Base-by-base conservation (phyloP, 352 stramenopile genomes). In the Globisporangium paroecandrum region DNA sequence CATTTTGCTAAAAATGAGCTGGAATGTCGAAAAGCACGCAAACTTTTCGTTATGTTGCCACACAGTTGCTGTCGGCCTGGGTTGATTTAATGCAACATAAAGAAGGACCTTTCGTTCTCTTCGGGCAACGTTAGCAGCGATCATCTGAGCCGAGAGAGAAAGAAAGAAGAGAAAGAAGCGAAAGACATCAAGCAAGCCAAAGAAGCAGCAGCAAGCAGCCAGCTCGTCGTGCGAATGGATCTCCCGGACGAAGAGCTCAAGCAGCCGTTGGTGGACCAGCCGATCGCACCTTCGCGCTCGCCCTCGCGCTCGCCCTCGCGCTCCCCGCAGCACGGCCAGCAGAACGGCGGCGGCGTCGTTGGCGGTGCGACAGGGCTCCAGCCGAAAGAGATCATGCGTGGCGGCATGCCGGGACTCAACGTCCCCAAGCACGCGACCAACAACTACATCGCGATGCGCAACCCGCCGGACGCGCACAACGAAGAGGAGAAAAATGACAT, bases 181-280 rank as follows among this genome's bases (percentile, higher is more conserved):
- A 66, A 53, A 29, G 54, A 59, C 27, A 24, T 20, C 56, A 62
- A 27, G 41, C 29, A n/a, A 65, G 4, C 34, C 9, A 13, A 43
- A 43, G 36, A 13, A 43, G 36, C 9, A 13, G 36, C 34, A 41
- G 3, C 32, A 29, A 57, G 59, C 41, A 12, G n/a, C 43, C 15
- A 24, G 10, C 9, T 32, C 25, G 13, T 25, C 27, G 24, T 22
- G 25, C 29, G 29, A 47, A 95, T 94, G 85, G 77, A 94, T 74
- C 69, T 89, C 46, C 72, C 82, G 12, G 81, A 93, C 24, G 82
- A 91, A 72, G 84, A 91, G 75, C 76, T 95, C 38, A 81, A 91
- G 78, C 73, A 83, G 77, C 87, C 82, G 59, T 79, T 95, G 5
- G 85, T 93, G 55, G 67, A 66, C 29, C 15, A 71, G 5, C 51